These are phyloP conservation scores for Acanthochlamys bracteata DNA, from an alignment of 106 monocot genomes.

Conservation along the genomic window DNA sequence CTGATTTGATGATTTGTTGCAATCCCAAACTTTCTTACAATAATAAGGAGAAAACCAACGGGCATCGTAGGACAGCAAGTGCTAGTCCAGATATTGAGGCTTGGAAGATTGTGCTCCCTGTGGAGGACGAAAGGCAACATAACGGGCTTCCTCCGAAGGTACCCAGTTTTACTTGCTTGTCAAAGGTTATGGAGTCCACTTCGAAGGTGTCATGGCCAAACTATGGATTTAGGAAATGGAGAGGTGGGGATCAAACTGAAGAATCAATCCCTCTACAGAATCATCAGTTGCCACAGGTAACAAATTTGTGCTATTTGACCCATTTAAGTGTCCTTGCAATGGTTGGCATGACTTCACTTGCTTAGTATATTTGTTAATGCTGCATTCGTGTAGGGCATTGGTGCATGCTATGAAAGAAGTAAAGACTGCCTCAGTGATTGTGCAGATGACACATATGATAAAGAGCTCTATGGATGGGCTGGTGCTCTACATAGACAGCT, in stretches of 20 bases:
- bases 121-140: slow-evolving; percentile 19
- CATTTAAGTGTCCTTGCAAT: neutral
- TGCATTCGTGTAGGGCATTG: slow-evolving; percentile 13
- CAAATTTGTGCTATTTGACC: neutral
- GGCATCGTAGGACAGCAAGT: slow-evolving; percentile 51
- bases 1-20: neutral
- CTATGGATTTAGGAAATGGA: slow-evolving; percentile 66
- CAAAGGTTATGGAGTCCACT: slow-evolving; percentile 27
- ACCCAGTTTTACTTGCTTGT: slow-evolving; percentile 35
- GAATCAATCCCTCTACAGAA: slow-evolving; percentile 39
- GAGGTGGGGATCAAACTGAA: slow-evolving; percentile 17
- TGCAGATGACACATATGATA: slow-evolving; percentile 44
- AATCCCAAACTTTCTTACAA: neutral
- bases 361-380: neutral
- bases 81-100: slow-evolving; percentile 32
- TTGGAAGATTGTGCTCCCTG: slow-evolving; percentile 35
- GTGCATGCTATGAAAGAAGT: slow-evolving; percentile 57
- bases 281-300: slow-evolving; percentile 37
- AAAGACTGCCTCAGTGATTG: slow-evolving; percentile 51
- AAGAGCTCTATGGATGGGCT: slow-evolving; percentile 78
- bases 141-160: slow-evolving; percentile 25
- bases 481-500: slow-evolving; percentile 76
- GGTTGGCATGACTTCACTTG: neutral
- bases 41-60: slow-evolving; percentile 13
- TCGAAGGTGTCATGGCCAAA: slow-evolving; percentile 36